phyloP scores from a whole-genome alignment of 208 protist genomes.

The Angomonas deanei region DNA sequence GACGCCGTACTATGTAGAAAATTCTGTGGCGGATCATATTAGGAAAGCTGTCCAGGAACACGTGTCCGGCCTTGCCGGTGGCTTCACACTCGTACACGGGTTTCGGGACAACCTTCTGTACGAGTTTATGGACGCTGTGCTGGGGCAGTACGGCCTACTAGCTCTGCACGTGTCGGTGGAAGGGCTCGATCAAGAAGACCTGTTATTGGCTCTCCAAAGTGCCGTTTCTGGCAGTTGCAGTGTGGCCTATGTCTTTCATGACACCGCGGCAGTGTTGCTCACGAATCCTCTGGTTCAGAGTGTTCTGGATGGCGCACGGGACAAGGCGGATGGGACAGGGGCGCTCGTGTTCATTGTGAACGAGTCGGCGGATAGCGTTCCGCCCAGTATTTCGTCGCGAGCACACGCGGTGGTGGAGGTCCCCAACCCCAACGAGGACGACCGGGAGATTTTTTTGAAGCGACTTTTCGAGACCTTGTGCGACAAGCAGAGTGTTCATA shows the following conservation, averaged over 20 bases:
- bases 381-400: slow-evolving; percentile 58
- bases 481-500: slow-evolving; percentile 19
- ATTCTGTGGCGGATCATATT: no score
- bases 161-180: neutral
- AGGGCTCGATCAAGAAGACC: neutral
- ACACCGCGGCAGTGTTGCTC: neutral
- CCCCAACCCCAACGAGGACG: slow-evolving; percentile 64
- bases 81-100: neutral
- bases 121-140: neutral
- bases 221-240: neutral
- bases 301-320: neutral
- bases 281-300: neutral
- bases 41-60: no score
- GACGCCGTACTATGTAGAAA: no score
- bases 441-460: slow-evolving; percentile 31
- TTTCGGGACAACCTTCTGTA: neutral
- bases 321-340: neutral
- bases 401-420: slow-evolving; percentile 65
- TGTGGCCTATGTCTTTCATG: neutral
- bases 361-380: slow-evolving; percentile 58
- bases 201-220: neutral
- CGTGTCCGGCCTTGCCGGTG: no score
- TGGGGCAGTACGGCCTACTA: neutral
- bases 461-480: slow-evolving; percentile 16
- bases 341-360: slow-evolving; percentile 53